Conservation (phyloP, 2,329 filamentous ascomycete species). For the Aspergillus caelatus region DNA sequence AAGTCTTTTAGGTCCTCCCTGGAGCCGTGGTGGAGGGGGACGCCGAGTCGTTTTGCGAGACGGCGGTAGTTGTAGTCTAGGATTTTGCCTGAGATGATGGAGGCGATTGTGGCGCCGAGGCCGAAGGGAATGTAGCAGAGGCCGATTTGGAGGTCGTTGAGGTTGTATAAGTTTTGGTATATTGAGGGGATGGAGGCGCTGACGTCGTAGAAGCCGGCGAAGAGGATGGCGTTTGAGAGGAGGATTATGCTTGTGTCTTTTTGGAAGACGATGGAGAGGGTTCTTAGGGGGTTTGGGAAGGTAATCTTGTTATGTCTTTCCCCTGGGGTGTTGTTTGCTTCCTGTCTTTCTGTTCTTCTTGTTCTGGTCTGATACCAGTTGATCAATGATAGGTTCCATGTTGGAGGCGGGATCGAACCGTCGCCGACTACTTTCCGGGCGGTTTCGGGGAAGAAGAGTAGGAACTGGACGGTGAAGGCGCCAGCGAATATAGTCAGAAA, state of each 20-base stretch:
- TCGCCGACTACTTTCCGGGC: slow-evolving; percentile 44
- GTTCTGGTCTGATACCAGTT: slow-evolving; percentile 20
- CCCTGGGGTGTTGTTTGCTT: background rate
- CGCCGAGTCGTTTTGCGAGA: slow-evolving; percentile 9
- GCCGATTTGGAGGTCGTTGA: slow-evolving; percentile 45
- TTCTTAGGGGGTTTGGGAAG: slow-evolving; percentile 43
- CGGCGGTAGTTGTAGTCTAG: slow-evolving; percentile 28
- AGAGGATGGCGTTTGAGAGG: slow-evolving; percentile 40
- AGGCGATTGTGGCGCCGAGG: slow-evolving; percentile 24
- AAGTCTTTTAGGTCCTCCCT: slow-evolving; percentile 15
- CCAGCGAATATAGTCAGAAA: slow-evolving; percentile 60
- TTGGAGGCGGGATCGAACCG: slow-evolving; percentile 34
- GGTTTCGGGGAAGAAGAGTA: slow-evolving; percentile 59
- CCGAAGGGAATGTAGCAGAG: slow-evolving; percentile 47
- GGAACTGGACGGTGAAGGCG: slow-evolving; percentile 57
- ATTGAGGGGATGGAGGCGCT: slow-evolving; percentile 42
- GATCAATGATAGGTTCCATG: slow-evolving; percentile 27
- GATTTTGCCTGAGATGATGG: slow-evolving; percentile 20
- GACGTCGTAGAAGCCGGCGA: slow-evolving; percentile 48
- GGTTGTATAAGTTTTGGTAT: slow-evolving; percentile 40
- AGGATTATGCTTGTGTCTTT: slow-evolving; percentile 43
- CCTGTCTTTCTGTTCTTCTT: background rate
- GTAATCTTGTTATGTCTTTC: slow-evolving; percentile 22
- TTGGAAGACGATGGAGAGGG: slow-evolving; percentile 37
- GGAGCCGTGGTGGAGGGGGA: slow-evolving; percentile 4